Base-by-base conservation (phyloP, 1,284 basidiomycete genomes). In the Ganoderma meredithae region DNA sequence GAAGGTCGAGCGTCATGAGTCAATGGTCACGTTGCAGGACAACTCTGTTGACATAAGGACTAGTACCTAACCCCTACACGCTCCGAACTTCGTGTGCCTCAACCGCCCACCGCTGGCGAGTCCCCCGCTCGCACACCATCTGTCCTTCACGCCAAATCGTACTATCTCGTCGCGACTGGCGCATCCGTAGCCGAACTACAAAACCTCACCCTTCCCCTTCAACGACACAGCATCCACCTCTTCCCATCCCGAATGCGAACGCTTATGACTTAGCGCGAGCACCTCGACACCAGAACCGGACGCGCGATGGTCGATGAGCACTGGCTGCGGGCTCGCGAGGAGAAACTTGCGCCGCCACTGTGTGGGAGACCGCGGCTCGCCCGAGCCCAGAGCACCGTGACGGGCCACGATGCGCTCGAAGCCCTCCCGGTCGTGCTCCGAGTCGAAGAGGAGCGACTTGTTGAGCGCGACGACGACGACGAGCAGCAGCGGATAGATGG, bases 341-440 rank as follows among this genome's bases (percentile, higher is more conserved):
- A 55, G 53, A 17, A 55, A 55, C 53, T 55, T 55, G 6, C 31
- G 53, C 2, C 53, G 53, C 53, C 53, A 55, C 3, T 55, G 53
- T 0, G 53, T 55, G 5, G 53, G 53, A 0, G 53, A 55, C 9
- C 17, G 31, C 15, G 31, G n/a, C 53, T 9, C 31, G 13, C 31
- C 27, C 27, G 10, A 1, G 7, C 22, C 22, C 10, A 12, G 47
- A 19, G 13, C 25, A 13, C 1, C 52, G 53, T 33, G 27, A 15
- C 27, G 27, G 27, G 27, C 1, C 27, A 27, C 10, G 9, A 55
- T 17, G 15, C 31, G 25, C 53, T 33, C 22, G 53, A 55, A 55
- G 3, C 53, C 53, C 10, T 17, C 31, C 9, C 15, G 25, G 4
- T 55, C 53, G 53, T 19, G 10, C 53, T 33, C 27, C 27, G 27